Evolutionary conservation across 805 yeast genomes (phyloP).

Genomic region (Candida silvatica): DNA sequence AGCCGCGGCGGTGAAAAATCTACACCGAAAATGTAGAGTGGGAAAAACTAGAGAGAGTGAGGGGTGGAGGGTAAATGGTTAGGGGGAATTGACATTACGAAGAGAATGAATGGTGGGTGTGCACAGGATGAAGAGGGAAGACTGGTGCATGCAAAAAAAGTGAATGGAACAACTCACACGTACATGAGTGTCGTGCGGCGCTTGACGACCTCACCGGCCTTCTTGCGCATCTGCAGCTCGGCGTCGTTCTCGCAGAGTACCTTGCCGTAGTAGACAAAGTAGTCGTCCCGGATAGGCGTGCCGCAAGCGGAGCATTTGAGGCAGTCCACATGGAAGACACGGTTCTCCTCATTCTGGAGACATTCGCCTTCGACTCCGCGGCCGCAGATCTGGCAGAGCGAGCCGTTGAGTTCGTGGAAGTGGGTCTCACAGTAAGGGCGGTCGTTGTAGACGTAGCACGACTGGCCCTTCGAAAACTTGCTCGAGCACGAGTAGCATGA

Average conservation of each 20-base stretch:
- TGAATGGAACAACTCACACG: slow-evolving; percentile 7
- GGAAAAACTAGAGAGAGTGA: neutral
- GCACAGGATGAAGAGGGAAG: neutral
- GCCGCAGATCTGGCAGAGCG: slow-evolving; percentile 65
- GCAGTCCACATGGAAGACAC: slow-evolving; percentile 72
- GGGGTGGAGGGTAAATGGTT: too few species aligned
- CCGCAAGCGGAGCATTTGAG: slow-evolving; percentile 60
- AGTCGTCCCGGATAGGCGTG: slow-evolving; percentile 41
- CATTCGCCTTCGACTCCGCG: slow-evolving; percentile 86
- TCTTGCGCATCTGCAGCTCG: slow-evolving; percentile 10
- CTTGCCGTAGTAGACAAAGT: slow-evolving; percentile 37
- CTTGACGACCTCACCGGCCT: slow-evolving; percentile 15
- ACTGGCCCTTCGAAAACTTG: slow-evolving; percentile 48
- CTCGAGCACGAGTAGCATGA: slow-evolving; percentile 57
- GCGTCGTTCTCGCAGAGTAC: slow-evolving; percentile 45
- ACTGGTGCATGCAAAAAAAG: neutral
- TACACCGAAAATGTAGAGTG: neutral
- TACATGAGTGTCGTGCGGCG: slow-evolving; percentile 26
- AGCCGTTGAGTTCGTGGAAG: slow-evolving; percentile 66
- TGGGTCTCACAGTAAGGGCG: slow-evolving; percentile 76
- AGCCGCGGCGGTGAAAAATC: neutral
- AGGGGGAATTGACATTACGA: too few species aligned
- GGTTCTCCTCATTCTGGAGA: slow-evolving; percentile 62
- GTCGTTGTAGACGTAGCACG: slow-evolving; percentile 72
- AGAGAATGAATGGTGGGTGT: neutral